phyloP scores from a whole-genome alignment of 257 asterid genomes.

The Nicotiana attenuata region DNA sequence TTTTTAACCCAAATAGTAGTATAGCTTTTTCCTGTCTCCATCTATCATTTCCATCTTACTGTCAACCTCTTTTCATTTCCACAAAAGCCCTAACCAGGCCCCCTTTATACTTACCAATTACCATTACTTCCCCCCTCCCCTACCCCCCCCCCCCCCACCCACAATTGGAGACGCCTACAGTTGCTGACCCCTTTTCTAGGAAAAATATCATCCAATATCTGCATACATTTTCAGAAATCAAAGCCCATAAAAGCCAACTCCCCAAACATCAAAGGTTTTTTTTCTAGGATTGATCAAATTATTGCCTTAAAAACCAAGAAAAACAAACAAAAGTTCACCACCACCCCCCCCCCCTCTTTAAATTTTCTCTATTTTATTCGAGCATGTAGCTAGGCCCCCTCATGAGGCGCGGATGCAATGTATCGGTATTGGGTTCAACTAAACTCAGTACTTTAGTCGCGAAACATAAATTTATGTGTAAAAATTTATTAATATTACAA shows the following conservation, averaged over 20 bases:
- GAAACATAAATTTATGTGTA: too few species aligned
- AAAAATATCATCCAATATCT: constrained; percentile 36
- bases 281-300: constrained; percentile 50
- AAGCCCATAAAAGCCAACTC: constrained; percentile 32
- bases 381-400: background rate
- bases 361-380: background rate
- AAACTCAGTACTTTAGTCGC: too few species aligned
- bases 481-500: too few species aligned
- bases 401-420: background rate
- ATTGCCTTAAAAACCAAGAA: constrained; percentile 10
- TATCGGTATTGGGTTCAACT: too few species aligned
- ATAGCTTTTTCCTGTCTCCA: constrained; percentile 35
- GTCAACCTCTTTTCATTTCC: constrained; percentile 42
- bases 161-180: constrained; percentile 19
- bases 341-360: background rate
- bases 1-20: constrained; percentile 1
- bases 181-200: constrained; percentile 32
- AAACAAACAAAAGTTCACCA: constrained; percentile 3
- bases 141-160: background rate
- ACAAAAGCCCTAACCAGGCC: constrained; percentile 56
- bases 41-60: constrained; percentile 32
- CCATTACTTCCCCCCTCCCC: constrained; percentile 8
- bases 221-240: constrained; percentile 32
- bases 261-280: constrained; percentile 32
- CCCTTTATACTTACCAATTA: constrained; percentile 26